phyloP scores from a whole-genome alignment of 2,329 filamentous ascomycete genomes.

The Gyromitra esculenta region DNA sequence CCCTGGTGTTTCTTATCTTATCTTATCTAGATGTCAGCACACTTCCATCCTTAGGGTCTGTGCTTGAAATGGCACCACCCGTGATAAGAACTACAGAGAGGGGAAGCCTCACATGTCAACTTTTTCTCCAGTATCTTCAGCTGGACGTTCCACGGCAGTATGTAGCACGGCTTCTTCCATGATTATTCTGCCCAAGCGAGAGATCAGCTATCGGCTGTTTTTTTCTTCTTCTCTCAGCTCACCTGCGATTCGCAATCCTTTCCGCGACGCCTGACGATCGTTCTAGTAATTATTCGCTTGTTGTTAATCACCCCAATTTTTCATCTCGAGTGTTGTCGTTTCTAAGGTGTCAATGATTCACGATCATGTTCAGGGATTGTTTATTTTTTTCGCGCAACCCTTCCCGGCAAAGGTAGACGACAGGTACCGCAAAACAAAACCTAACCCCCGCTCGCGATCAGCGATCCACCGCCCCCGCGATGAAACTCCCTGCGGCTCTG shows the following conservation, averaged over 20 bases:
- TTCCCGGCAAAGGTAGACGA: not conserved
- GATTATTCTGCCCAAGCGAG: slow-evolving; percentile 3
- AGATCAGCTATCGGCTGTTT: slow-evolving; percentile 27
- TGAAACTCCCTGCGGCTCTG: slow-evolving; percentile 43
- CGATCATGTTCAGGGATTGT: slow-evolving; percentile 5
- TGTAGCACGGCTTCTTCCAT: slow-evolving; percentile 22
- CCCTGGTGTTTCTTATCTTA: slow-evolving; percentile 21
- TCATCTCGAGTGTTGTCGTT: not conserved
- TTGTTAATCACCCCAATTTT: not conserved
- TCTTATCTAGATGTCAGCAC: slow-evolving; percentile 11
- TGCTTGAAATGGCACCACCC: slow-evolving; percentile 19
- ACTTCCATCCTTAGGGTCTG: not conserved
- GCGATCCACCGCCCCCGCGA: slow-evolving; percentile 21
- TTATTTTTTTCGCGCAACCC: slow-evolving; percentile 8
- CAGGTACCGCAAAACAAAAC: slow-evolving; percentile 17
- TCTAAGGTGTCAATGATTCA: slow-evolving; percentile 9
- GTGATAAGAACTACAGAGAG: slow-evolving; percentile 30
- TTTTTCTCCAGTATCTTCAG: slow-evolving; percentile 12
- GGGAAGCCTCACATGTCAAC: slow-evolving; percentile 28
- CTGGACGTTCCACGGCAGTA: slow-evolving; percentile 45
- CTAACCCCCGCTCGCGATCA: slow-evolving; percentile 16
- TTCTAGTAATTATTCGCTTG: slow-evolving; percentile 7
- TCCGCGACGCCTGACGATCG: not conserved
- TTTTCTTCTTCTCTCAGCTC: not conserved
- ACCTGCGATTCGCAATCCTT: slow-evolving; percentile 3